A percentile compares a stretch with the other conserved stretches of the same genome.
These are phyloP conservation scores for Bassia scoparia DNA, from an alignment of 148 eudicot species.

Conservation along the genomic window DNA sequence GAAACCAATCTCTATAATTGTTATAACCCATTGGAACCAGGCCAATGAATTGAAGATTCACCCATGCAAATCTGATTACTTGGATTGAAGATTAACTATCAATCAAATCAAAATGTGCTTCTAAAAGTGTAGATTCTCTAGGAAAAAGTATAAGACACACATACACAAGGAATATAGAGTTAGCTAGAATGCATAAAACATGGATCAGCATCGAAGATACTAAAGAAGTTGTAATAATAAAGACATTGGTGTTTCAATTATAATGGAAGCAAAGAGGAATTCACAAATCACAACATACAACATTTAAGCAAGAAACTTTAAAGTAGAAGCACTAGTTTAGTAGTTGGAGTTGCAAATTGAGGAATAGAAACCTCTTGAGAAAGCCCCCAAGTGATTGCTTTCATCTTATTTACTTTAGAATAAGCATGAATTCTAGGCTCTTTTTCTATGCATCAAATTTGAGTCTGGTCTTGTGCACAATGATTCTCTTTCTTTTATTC, in stretches of 20 bases:
- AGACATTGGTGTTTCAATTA: not conserved
- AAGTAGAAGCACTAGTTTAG: conserved; percentile 6
- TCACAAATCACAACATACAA: conserved; percentile 5
- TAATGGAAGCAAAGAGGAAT: conserved; percentile 4
- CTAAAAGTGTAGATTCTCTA: conserved; percentile 7
- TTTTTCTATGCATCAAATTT: conserved; percentile 40
- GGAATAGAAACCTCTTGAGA: conserved; percentile 26
- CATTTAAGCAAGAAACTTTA: conserved; percentile 9
- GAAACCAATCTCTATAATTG: no score
- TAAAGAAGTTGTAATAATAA: conserved; percentile 5
- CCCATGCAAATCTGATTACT: no score
- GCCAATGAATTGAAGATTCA: no score
- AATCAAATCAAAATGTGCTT: not conserved
- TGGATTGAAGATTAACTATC: not conserved
- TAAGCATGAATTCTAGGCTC: conserved; percentile 40
- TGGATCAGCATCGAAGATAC: conserved; percentile 23
- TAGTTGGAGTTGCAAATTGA: not conserved
- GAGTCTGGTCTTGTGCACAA: conserved; percentile 52
- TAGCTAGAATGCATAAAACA: conserved; percentile 3
- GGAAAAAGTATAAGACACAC: not conserved
- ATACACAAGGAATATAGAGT: not conserved
- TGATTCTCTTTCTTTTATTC: conserved; percentile 66
- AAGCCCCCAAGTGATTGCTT: conserved; percentile 41
- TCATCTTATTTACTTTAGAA: conserved; percentile 40
- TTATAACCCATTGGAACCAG: no score